Conservation (phyloP, 345 rosid species). For the Eucalyptus curtisii region DNA sequence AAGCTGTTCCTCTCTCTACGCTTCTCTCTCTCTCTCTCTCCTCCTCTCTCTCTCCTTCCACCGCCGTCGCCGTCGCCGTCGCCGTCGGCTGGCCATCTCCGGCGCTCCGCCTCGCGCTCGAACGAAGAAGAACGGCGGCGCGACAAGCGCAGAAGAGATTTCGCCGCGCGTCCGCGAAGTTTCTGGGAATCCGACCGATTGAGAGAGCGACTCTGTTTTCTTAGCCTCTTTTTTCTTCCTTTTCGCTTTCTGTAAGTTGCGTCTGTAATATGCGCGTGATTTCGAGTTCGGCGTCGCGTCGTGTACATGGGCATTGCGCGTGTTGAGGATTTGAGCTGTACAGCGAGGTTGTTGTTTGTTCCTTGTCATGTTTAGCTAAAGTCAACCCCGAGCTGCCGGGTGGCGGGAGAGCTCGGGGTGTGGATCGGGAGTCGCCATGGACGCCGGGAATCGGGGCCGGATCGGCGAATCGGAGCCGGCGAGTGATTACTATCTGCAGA, state of each 20-base stretch:
- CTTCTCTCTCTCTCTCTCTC: neutral
- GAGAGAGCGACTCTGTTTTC: neutral
- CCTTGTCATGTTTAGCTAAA: neutral
- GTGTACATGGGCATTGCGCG: neutral
- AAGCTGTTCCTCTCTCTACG: neutral
- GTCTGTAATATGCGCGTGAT: neutral
- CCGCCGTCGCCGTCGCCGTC: neutral
- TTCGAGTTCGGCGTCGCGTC: neutral
- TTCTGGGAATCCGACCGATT: neutral
- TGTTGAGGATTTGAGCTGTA: neutral
- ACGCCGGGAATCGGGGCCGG: conserved; percentile 9
- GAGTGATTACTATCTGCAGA: conserved; percentile 42
- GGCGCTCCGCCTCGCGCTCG: neutral
- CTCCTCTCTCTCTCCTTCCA: neutral
- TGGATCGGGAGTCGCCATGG: neutral
- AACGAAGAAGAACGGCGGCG: neutral
- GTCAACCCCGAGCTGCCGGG: neutral
- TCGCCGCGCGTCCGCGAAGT: neutral
- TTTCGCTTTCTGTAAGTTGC: neutral
- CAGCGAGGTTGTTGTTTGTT: neutral
- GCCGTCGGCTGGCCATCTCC: neutral
- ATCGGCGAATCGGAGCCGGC: conserved; percentile 5
- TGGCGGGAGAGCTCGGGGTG: neutral
- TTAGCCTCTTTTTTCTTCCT: neutral
- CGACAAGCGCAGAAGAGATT: no score